Evolutionary conservation across 192 early-diverging fungal species (phyloP), one percentile per base, ranked within the genome.

Genomic region (Dimargaris cristalligena): DNA sequence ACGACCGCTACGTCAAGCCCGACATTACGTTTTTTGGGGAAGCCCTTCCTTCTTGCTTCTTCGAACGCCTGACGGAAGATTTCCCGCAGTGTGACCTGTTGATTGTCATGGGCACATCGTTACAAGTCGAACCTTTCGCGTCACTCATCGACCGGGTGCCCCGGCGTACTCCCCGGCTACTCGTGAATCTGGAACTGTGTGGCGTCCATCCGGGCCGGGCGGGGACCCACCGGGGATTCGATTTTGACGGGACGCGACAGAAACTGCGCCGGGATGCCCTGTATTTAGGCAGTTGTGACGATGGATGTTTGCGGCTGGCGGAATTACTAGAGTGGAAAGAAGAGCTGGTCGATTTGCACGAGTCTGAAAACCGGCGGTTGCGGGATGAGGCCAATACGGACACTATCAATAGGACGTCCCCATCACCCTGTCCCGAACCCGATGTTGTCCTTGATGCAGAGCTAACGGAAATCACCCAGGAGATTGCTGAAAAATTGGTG

Each of bases 21-120:
- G 82, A 92, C 60, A 97, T 99, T 60, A 91, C 90, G 0, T 99
- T 99, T 63, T 99, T 99, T 72, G 92, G 92, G 22, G 89, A 99
- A 67, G 63, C 69, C 22, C 70, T 99, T 50, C 95, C 95, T 10
- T 61, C 70, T 18, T 79, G 82, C 25, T 96, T 95, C 57, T 78
- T 80, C 61, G 52, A 72, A 22, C 63, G 71, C 14, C n/a, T 79
- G 3, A 58, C 60, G 8, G 62, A 76, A 63, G 90, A 94, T 54
- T 89, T 94, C 68, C 60, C 66, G n/a, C 38, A 63, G 6, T 85
- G 84, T 59, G 93, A 99, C 60, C 68, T 91, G 33, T 65, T 94
- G 28, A 88, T 97, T 70, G 90, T 99, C 29, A 88, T 97, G 71
- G 94, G 94, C 6, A 99, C 93, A 6, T 86, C 82, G 13, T 62